A percentile compares a stretch with the other conserved stretches of the same genome.
Evolutionary conservation across 768 basidiomycete species (phyloP).

Genomic region (Hygrophorus pudorinus): DNA sequence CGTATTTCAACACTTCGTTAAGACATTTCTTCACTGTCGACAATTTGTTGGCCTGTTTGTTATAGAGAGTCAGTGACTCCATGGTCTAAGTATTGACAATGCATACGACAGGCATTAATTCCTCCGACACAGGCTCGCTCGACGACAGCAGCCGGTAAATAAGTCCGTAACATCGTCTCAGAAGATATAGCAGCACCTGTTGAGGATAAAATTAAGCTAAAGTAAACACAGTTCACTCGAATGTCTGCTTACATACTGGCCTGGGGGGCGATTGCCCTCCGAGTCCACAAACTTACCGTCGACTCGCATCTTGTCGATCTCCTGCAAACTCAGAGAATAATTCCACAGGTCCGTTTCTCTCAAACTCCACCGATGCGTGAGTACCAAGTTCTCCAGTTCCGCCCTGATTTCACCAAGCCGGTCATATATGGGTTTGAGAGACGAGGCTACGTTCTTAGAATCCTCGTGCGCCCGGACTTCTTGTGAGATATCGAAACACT

Average conservation of each 20-base stretch:
- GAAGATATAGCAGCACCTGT: slow-evolving; percentile 85
- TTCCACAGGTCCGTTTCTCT: slow-evolving; percentile 92
- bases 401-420: slow-evolving; percentile 76
- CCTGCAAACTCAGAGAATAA: slow-evolving; percentile 86
- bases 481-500: slow-evolving; percentile 91
- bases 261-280: slow-evolving; percentile 83
- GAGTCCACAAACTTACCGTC: slow-evolving; percentile 96
- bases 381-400: slow-evolving; percentile 82
- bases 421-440: slow-evolving; percentile 89
- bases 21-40: slow-evolving; percentile 95
- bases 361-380: slow-evolving; percentile 96
- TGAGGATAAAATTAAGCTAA: neutral
- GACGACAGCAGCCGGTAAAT: slow-evolving; percentile 91
- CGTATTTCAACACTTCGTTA: slow-evolving; percentile 92
- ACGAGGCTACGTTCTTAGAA: slow-evolving; percentile 74
- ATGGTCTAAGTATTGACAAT: too few relatives aligned
- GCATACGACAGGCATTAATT: slow-evolving; percentile 87
- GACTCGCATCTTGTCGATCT: slow-evolving; percentile 94
- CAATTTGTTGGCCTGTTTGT: slow-evolving; percentile 88
- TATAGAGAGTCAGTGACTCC: too few relatives aligned
- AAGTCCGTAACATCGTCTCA: slow-evolving; percentile 91
- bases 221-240: neutral
- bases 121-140: slow-evolving; percentile 95
- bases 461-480: slow-evolving; percentile 94
- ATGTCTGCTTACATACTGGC: slow-evolving; percentile 74